Evolutionary conservation across 495 filamentous ascomycete species (phyloP).

Genomic region (Neurospora sp.): DNA sequence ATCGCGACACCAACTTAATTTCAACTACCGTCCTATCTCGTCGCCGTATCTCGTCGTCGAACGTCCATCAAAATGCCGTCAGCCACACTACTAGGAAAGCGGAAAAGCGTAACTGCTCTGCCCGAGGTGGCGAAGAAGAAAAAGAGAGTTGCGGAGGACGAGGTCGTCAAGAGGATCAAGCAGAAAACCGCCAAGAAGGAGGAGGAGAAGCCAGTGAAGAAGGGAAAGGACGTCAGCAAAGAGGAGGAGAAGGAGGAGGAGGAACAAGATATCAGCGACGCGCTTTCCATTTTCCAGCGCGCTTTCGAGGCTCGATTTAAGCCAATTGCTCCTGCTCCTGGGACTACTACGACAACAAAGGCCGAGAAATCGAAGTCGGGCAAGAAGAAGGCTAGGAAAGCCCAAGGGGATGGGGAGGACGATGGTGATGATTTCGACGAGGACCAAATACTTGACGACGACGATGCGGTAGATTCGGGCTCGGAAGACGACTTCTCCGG

Average conservation of each 20-base stretch:
- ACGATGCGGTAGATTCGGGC: conserved; percentile 20
- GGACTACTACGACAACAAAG: conserved; percentile 9
- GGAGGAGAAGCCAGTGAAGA: background rate
- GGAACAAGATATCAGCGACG: conserved; percentile 22
- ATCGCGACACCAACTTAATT: background rate
- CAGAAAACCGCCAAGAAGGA: background rate
- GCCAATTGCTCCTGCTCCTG: conserved; percentile 44
- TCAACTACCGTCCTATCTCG: background rate
- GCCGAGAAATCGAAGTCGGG: conserved; percentile 17
- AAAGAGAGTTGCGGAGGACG: background rate
- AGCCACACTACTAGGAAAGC: background rate
- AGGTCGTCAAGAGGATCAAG: background rate
- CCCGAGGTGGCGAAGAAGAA: background rate
- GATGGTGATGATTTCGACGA: conserved; percentile 23
- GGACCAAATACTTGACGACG: background rate
- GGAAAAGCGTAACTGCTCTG: background rate
- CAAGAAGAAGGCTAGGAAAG: conserved; percentile 11
- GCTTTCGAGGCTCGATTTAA: conserved; percentile 85
- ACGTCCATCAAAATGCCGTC: background rate
- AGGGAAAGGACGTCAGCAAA: too few relatives aligned
- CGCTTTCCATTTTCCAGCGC: conserved; percentile 52
- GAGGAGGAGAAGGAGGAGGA: conserved; percentile 2
- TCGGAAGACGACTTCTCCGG: conserved; percentile 58
- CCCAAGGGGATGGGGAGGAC: conserved; percentile 18
- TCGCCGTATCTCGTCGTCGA: background rate